Conservation (phyloP, 1,284 basidiomycete genomes). For the Ustilago nuda region DNA sequence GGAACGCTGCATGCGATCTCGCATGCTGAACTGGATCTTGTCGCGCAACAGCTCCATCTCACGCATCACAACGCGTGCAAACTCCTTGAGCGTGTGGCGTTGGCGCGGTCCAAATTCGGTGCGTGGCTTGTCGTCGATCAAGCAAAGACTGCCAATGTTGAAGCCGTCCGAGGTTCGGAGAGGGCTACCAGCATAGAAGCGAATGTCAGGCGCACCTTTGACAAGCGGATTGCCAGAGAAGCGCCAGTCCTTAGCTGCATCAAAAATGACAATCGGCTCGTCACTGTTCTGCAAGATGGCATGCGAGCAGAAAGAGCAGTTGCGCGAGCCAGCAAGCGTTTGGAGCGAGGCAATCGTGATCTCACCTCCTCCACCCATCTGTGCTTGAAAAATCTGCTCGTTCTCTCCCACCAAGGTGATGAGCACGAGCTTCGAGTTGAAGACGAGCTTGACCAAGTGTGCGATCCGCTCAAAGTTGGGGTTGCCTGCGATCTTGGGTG, state of each 20-base stretch:
- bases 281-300: slow-evolving; percentile 85
- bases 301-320: slow-evolving; percentile 83
- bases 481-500: slow-evolving; percentile 74
- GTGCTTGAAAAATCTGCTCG: slow-evolving; percentile 86
- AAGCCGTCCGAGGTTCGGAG: slow-evolving; percentile 87
- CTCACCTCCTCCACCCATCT: slow-evolving; percentile 74
- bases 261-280: slow-evolving; percentile 87
- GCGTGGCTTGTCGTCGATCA: slow-evolving; percentile 86
- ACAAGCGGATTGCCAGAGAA: slow-evolving; percentile 86
- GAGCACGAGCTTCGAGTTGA: slow-evolving; percentile 85
- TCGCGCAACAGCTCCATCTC: slow-evolving; percentile 96
- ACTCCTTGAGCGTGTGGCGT: slow-evolving; percentile 91
- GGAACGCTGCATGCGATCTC: slow-evolving; percentile 90
- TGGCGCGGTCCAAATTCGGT: slow-evolving; percentile 88
- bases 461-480: slow-evolving; percentile 92
- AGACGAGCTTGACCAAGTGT: slow-evolving; percentile 88
- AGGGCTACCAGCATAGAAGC: slow-evolving; percentile 93
- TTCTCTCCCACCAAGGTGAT: slow-evolving; percentile 85
- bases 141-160: slow-evolving; percentile 87
- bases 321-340: slow-evolving; percentile 72
- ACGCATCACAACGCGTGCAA: slow-evolving; percentile 88
- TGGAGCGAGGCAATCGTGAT: slow-evolving; percentile 41
- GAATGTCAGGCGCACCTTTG: slow-evolving; percentile 76
- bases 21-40: slow-evolving; percentile 89
- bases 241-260: slow-evolving; percentile 85